Percentiles rank a stretch among this genome's conserved stretches.
phyloP scores from a whole-genome alignment of 495 filamentous ascomycete species.

The Bombardia bombarda region DNA sequence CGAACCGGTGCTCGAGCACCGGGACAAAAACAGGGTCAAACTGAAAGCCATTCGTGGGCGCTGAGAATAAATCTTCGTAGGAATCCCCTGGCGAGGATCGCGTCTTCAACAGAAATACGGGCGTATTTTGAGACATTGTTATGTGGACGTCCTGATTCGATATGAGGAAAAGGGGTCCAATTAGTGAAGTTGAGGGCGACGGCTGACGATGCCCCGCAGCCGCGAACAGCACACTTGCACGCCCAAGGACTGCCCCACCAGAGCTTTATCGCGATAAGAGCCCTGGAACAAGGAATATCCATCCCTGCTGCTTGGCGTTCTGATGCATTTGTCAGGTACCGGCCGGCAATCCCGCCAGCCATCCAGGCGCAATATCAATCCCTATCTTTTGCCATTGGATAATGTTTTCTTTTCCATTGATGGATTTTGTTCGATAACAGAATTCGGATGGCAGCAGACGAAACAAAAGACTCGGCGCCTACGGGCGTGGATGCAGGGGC shows the following conservation, averaged over 20 bases:
- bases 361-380: too few relatives aligned
- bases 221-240: too few relatives aligned
- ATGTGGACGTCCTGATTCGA: too few relatives aligned
- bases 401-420: background rate
- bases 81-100: slow-evolving; percentile 68
- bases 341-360: too few relatives aligned
- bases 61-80: slow-evolving; percentile 68
- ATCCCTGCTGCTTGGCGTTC: too few relatives aligned
- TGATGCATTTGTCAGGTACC: too few relatives aligned
- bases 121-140: slow-evolving; percentile 28
- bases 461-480: slow-evolving; percentile 19
- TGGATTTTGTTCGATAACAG: background rate
- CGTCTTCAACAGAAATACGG: slow-evolving; percentile 81
- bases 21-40: slow-evolving; percentile 70
- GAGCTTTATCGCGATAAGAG: slow-evolving; percentile 13
- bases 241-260: background rate
- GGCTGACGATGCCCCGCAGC: too few relatives aligned
- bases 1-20: slow-evolving; percentile 66
- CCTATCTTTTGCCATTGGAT: too few relatives aligned
- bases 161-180: too few relatives aligned
- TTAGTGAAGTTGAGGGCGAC: too few relatives aligned
- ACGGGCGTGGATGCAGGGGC: background rate
- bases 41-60: slow-evolving; percentile 24
- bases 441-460: background rate
- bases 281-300: too few relatives aligned